Base-by-base conservation (phyloP, 139 green algal genomes). In the Tetradesmus obliquus region DNA sequence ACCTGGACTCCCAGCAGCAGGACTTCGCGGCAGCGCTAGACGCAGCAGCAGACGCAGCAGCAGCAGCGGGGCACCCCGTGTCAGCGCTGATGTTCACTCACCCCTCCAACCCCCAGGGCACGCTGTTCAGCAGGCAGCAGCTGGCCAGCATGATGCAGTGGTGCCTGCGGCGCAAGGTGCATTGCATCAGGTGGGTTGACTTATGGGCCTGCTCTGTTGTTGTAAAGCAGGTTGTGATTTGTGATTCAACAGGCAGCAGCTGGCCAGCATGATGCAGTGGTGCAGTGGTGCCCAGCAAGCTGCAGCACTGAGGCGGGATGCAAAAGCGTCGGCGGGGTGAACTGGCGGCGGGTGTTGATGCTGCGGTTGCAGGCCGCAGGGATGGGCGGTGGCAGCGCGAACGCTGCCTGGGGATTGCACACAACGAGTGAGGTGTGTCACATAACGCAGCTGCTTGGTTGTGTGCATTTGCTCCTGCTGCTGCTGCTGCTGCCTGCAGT, bases 51-150 rank as follows among this genome's bases (percentile, higher is more conserved):
- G 94, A 84, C 2, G 87, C 88, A 13, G 82, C 91, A 17, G 58
- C 82, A 8, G 32, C 51, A 8, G 17, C 45, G 9, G 94, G 96
- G 7, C 54, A 92, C 12, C 93, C 88, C 0, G 82, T 97, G 55
- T n/a, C 86, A 1, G 93, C 87, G 3, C 72, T 98, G 74, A 94
- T 98, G 57, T 76, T 98, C 69, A 95, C 95, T 2, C 95, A 96
- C 76, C 96, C 96, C 51, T 95, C 97, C 92, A 98, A 98, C 92
- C 96, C 96, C 6, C 91, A 94, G 54, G 96, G 96, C 12, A 96
- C 72, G 7, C 88, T 97, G 3, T 96, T 96, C 91, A 53, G 69
- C 0, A 45, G 85, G 5, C 82, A 88, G 13, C 90, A 93, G 12
- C 55, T 98, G 12, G 15, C 72, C 2, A 92, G 93, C 32, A 95